These are phyloP conservation scores for Diaporthe citrichinensis DNA, from an alignment of 2,329 filamentous ascomycete genomes.

Conservation along the genomic window DNA sequence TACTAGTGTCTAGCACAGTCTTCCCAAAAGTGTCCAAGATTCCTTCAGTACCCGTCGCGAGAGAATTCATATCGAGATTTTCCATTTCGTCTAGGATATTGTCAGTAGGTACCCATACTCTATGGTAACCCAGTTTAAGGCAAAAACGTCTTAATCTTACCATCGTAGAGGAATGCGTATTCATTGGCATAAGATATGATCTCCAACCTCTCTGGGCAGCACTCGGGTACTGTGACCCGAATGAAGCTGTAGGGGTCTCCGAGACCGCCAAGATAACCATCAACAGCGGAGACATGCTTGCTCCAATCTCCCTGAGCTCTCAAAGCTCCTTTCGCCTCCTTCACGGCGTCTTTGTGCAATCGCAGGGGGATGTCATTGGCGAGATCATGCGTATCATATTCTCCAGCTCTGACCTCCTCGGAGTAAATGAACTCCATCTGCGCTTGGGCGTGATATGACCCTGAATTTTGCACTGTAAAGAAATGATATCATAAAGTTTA, in stretches of 20 bases:
- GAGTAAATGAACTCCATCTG: too few relatives aligned
- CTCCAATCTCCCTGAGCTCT: not conserved
- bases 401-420: too few relatives aligned
- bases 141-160: not conserved
- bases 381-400: too few relatives aligned
- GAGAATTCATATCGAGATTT: not conserved
- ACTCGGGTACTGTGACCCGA: conserved; percentile 22
- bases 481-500: too few relatives aligned
- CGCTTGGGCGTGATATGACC: too few relatives aligned
- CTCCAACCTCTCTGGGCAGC: conserved; percentile 39
- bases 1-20: not conserved
- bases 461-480: too few relatives aligned
- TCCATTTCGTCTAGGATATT: not conserved
- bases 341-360: not conserved
- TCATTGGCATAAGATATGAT: conserved; percentile 35
- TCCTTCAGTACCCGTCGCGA: not conserved
- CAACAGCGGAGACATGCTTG: not conserved
- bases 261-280: not conserved
- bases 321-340: not conserved
- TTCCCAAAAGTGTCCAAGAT: not conserved
- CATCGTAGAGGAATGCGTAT: conserved; percentile 35
- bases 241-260: not conserved
- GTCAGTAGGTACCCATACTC: too few relatives aligned
- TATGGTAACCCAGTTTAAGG: too few relatives aligned
- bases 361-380: too few relatives aligned